Evolutionary conservation across 2,329 filamentous ascomycete genomes (phyloP).

Genomic region (Hymenoscyphus repandus): DNA sequence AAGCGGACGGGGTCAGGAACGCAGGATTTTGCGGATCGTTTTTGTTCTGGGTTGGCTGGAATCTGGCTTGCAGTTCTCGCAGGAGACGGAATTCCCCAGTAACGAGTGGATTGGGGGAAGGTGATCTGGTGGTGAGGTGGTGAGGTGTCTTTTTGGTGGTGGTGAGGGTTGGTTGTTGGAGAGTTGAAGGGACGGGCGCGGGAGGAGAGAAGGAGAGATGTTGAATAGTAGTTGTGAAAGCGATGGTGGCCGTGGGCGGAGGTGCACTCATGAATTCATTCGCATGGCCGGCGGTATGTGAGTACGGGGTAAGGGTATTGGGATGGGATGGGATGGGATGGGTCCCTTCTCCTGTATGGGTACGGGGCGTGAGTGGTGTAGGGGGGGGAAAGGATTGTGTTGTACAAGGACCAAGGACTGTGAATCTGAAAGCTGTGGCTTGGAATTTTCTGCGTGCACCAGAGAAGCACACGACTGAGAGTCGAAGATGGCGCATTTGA

Average conservation of each 20-base stretch:
- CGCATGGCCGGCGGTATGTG: constrained; percentile 2
- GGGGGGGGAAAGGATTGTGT: background rate
- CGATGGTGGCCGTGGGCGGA: background rate
- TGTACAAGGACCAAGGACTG: background rate
- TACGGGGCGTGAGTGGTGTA: background rate
- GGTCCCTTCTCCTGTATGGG: background rate
- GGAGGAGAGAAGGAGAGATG: background rate
- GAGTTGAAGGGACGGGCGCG: background rate
- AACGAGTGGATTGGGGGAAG: constrained; percentile 10
- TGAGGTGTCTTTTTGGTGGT: background rate
- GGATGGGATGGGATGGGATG: too few relatives aligned
- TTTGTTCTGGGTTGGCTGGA: constrained; percentile 9
- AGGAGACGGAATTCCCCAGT: constrained; percentile 12
- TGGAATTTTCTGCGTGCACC: too few relatives aligned
- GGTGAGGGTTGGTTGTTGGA: background rate
- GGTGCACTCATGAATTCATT: constrained; percentile 6
- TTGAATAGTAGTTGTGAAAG: background rate
- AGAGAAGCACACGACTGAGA: too few relatives aligned
- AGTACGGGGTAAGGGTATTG: background rate
- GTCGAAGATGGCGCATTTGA: too few relatives aligned
- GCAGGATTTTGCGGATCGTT: constrained; percentile 15
- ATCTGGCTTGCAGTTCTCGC: background rate
- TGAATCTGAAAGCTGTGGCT: too few relatives aligned
- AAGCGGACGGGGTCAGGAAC: constrained; percentile 22
- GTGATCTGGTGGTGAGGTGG: background rate